Percentiles rank a stretch among this genome's conserved stretches.
These are phyloP conservation scores for Rhexocercosporidium sp. DNA, from an alignment of 2,329 filamentous ascomycete species.

Conservation along the genomic window DNA sequence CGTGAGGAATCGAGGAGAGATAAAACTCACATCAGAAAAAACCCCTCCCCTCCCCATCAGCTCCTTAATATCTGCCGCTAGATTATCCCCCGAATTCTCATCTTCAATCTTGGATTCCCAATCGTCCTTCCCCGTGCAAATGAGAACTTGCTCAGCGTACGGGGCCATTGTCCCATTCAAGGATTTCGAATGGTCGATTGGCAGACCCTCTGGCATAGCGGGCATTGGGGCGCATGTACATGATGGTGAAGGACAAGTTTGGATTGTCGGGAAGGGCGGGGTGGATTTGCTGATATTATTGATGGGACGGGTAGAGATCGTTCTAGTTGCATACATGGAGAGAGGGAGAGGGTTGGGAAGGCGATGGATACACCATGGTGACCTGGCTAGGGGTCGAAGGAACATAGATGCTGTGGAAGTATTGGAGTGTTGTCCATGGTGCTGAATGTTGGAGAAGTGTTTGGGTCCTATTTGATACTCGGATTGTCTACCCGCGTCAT, in stretches of 20 bases:
- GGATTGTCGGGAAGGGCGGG: slow-evolving; percentile 37
- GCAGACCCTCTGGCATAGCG: slow-evolving; percentile 66
- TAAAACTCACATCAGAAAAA: slow-evolving; percentile 67
- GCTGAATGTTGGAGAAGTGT: background rate
- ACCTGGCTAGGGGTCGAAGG: slow-evolving; percentile 25
- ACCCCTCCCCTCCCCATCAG: slow-evolving; percentile 68
- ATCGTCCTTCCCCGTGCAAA: slow-evolving; percentile 80
- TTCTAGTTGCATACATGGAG: background rate
- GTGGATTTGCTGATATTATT: background rate
- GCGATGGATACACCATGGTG: slow-evolving; percentile 25
- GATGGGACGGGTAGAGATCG: slow-evolving; percentile 10
- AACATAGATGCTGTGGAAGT: slow-evolving; percentile 29
- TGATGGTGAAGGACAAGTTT: slow-evolving; percentile 72
- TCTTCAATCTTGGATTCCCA: slow-evolving; percentile 88
- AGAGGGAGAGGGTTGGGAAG: background rate
- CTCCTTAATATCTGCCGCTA: slow-evolving; percentile 75
- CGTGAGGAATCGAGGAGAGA: too few species aligned
- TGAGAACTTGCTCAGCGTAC: slow-evolving; percentile 82
- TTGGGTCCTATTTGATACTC: background rate
- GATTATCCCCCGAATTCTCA: slow-evolving; percentile 68
- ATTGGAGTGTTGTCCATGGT: background rate
- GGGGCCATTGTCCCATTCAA: slow-evolving; percentile 78
- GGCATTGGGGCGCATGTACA: slow-evolving; percentile 76
- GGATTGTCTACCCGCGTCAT: background rate
- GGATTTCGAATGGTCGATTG: slow-evolving; percentile 73